A percentile compares a stretch with the other conserved stretches of the same genome.
phyloP scores from a whole-genome alignment of 202 grass and related monocot species.

The Tripidium arundinaceum region DNA sequence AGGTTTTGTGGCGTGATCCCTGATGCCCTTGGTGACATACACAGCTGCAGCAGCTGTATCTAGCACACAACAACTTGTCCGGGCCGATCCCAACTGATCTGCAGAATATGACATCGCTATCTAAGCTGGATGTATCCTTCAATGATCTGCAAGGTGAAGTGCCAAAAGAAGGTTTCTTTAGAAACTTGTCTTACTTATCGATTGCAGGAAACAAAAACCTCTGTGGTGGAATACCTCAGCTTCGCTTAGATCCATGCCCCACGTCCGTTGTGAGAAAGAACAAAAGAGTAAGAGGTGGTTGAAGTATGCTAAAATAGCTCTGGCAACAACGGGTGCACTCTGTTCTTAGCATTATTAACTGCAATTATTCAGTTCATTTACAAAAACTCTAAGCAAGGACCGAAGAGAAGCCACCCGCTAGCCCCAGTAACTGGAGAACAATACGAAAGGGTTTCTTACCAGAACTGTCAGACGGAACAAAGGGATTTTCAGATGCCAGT shows the following conservation, averaged over 20 bases:
- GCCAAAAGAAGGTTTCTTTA: too few species aligned
- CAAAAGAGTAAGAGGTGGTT: too few species aligned
- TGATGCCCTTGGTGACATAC: background rate
- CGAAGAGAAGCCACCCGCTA: too few species aligned
- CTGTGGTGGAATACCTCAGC: too few species aligned
- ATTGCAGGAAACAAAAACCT: too few species aligned
- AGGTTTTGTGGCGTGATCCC: conserved; percentile 3
- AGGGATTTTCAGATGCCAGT: conserved; percentile 13
- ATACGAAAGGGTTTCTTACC: conserved; percentile 23
- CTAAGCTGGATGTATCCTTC: conserved; percentile 32
- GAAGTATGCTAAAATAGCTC: too few species aligned
- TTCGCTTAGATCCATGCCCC: conserved; percentile 17
- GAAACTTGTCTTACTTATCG: too few species aligned
- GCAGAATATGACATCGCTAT: background rate
- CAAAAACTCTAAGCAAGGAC: too few species aligned
- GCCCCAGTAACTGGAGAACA: background rate
- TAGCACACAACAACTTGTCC: conserved; percentile 27
- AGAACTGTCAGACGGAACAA: conserved; percentile 26
- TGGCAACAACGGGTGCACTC: too few species aligned
- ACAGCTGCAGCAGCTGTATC: conserved; percentile 7
- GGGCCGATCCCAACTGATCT: conserved; percentile 22
- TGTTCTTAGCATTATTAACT: too few species aligned
- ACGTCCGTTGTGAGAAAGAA: too few species aligned
- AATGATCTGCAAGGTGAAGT: conserved; percentile 35
- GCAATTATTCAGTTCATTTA: too few species aligned